phyloP scores from a whole-genome alignment of 345 rosid species.

The Camelina hispida region DNA sequence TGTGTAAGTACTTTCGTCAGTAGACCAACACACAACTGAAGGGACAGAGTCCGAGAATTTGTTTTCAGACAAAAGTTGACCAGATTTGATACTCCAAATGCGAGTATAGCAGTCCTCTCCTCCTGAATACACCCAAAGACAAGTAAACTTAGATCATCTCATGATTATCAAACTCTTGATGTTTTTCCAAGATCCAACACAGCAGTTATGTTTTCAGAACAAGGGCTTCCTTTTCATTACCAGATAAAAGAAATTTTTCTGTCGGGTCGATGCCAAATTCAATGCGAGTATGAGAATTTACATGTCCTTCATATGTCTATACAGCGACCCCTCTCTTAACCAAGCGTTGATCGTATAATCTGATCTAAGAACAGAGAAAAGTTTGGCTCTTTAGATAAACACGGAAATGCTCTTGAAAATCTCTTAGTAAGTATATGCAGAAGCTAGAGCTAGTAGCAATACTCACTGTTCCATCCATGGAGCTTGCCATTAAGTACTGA shows the following conservation, averaged over 20 bases:
- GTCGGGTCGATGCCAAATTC: conserved; percentile 76
- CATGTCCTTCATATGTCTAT: conserved; percentile 83
- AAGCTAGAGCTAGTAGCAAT: conserved; percentile 21
- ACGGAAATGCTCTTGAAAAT: conserved; percentile 2
- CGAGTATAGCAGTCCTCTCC: conserved; percentile 78
- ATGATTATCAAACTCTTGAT: background rate
- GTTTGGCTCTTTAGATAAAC: background rate
- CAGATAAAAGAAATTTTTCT: conserved; percentile 82
- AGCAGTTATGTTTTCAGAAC: conserved; percentile 3
- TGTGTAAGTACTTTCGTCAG: conserved; percentile 47
- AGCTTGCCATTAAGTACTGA: conserved; percentile 90
- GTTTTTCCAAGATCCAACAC: background rate
- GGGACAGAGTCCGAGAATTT: conserved; percentile 57
- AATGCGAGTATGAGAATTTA: conserved; percentile 74
- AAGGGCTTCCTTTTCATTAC: conserved; percentile 45
- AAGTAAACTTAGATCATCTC: background rate
- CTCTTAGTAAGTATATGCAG: conserved; percentile 2
- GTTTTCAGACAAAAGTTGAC: conserved; percentile 70
- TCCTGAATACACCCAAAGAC: conserved; percentile 48
- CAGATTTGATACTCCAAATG: conserved; percentile 84
- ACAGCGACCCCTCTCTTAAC: conserved; percentile 61
- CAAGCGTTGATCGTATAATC: conserved; percentile 85
- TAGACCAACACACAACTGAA: conserved; percentile 59
- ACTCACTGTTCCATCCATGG: conserved; percentile 91
- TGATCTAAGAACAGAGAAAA: conserved; percentile 56